Conservation (phyloP, 148 eudicot species). For the Agrostemma githago region DNA sequence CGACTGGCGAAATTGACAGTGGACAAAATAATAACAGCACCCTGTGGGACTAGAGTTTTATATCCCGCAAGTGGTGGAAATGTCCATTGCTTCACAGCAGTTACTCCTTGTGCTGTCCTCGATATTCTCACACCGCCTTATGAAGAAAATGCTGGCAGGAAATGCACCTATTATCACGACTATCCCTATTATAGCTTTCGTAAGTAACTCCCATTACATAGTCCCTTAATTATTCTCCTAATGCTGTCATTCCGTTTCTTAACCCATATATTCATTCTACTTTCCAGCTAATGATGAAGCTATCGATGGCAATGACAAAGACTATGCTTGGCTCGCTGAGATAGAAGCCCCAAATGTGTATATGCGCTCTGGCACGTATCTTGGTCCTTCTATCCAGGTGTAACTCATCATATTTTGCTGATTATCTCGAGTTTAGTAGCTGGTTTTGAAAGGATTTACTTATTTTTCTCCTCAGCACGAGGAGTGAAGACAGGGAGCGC, state of each 20-base stretch:
- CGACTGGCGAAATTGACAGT: slow-evolving; percentile 79
- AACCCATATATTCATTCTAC: neutral
- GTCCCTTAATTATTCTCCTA: no score
- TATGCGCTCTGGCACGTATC: slow-evolving; percentile 60
- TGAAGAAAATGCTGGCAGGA: slow-evolving; percentile 69
- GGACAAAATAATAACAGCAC: slow-evolving; percentile 80
- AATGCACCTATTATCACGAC: slow-evolving; percentile 85
- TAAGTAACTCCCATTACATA: slow-evolving; percentile 40
- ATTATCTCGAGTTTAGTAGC: neutral
- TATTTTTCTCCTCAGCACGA: neutral
- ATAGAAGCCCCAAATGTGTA: slow-evolving; percentile 59
- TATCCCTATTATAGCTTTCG: slow-evolving; percentile 73
- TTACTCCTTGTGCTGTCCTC: slow-evolving; percentile 86
- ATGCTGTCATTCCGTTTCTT: neutral
- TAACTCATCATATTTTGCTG: slow-evolving; percentile 16
- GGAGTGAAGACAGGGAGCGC: neutral
- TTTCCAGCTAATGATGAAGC: slow-evolving; percentile 31
- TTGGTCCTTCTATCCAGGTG: slow-evolving; percentile 52
- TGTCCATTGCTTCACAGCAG: slow-evolving; percentile 85
- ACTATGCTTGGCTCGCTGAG: slow-evolving; percentile 89
- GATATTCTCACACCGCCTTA: slow-evolving; percentile 95
- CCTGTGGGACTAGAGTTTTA: slow-evolving; percentile 62
- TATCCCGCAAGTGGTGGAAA: slow-evolving; percentile 86
- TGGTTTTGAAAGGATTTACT: neutral
- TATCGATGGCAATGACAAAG: slow-evolving; percentile 44